phyloP scores from a whole-genome alignment of 441 rosid genomes.

The Manihot esculenta region DNA sequence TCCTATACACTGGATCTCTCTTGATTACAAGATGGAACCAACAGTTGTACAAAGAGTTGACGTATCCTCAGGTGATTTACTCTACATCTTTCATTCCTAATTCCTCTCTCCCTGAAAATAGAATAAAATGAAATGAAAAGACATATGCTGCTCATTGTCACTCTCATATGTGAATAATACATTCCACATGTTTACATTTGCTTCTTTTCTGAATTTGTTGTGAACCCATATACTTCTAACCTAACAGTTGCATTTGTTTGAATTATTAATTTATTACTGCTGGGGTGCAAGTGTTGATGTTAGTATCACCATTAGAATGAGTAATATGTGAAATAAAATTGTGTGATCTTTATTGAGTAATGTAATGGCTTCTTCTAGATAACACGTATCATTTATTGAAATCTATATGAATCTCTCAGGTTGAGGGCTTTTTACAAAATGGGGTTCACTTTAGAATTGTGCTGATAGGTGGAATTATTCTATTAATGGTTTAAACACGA shows the following conservation, averaged over 20 bases:
- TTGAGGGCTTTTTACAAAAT: neutral
- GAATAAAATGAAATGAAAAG: neutral
- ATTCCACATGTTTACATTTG: neutral
- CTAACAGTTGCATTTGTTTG: slow-evolving; percentile 5
- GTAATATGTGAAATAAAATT: neutral
- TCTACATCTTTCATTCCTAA: neutral
- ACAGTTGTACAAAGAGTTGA: slow-evolving; percentile 32
- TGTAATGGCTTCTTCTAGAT: neutral
- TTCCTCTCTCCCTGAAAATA: neutral
- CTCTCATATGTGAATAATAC: neutral
- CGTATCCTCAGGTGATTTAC: slow-evolving; percentile 39
- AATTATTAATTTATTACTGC: neutral
- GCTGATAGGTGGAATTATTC: neutral
- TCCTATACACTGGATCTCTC: slow-evolving; percentile 54
- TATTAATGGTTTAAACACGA: neutral
- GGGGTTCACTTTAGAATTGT: neutral
- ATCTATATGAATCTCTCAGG: neutral
- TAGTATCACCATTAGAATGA: neutral
- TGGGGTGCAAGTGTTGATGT: neutral
- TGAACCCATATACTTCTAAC: neutral
- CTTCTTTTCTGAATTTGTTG: neutral
- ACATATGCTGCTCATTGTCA: neutral
- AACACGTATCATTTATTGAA: neutral
- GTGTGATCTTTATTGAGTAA: neutral
- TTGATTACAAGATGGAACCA: slow-evolving; percentile 47